Evolutionary conservation across 306 rosid species (phyloP), one percentile per base, ranked within the genome.

Genomic region (Prosopis cineraria): DNA sequence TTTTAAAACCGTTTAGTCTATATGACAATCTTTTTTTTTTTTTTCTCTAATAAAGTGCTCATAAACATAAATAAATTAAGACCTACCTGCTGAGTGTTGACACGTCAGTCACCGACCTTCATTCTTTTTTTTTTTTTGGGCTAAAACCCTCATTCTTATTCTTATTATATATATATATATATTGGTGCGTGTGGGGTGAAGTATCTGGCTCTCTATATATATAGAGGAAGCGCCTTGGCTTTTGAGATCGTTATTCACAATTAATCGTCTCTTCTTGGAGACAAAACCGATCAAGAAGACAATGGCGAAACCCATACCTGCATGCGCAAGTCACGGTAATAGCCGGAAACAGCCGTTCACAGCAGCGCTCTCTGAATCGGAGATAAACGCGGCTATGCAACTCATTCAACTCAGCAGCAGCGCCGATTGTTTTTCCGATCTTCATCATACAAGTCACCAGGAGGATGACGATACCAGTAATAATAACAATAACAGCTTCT

Each of bases 401-500:
- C 85, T 89, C 56, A 33, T 87, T 30, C 83, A 89, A 47, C 84
- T 89, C 10, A 82, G 89, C 53, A 82, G 89, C 53, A 86, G 72
- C 39, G 75, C 37, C n/a, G 84, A 60, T 60, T 60, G 22, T 30
- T 25, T 1, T 58, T 7, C 36, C 39, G 37, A 60, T 14, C n/a
- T n/a, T n/a, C n/a, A n/a, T n/a, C 37, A 19, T 14, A 45, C 52
- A 14, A 7, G 1, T 7, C 39, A 22, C 10, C 37, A 52, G 10
- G 25, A 17, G 16, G 68, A 63, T 7, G 14, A 7, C 17, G 1
- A 31, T 33, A 33, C 7, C 25, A 13, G 40, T 11, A 17, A 12
- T 4, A 59, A 13, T 13, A 20, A 6, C 8, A 1, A 60, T 1
- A 63, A 14, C 12, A 60, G 0, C 12, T 30, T 14, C 40, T 14